These are phyloP conservation scores for Cercophora scortea DNA, from an alignment of 495 filamentous ascomycete genomes.

Conservation along the genomic window DNA sequence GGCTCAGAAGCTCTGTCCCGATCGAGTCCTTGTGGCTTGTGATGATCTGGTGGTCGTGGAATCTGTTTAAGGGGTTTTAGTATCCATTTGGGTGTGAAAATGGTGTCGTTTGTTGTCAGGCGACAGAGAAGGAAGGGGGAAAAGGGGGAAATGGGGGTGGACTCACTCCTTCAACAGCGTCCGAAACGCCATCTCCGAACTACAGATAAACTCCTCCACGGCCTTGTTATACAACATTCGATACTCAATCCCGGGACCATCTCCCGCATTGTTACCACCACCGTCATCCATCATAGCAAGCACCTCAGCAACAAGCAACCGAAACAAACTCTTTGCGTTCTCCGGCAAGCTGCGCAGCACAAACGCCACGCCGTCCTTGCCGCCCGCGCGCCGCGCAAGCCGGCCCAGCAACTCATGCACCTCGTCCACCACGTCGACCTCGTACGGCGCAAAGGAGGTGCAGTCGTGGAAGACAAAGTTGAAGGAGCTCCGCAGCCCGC, in stretches of 20 bases:
- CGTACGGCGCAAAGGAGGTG: constrained; percentile 79
- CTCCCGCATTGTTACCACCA: constrained; percentile 14
- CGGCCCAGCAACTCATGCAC: constrained; percentile 81
- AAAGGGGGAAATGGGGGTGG: not conserved
- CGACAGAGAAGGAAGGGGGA: not conserved
- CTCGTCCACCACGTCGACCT: constrained; percentile 75
- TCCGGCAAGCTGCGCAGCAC: constrained; percentile 84
- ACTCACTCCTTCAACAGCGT: constrained; percentile 84
- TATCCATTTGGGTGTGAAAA: not conserved
- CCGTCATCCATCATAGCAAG: constrained; percentile 57
- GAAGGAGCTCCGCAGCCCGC: constrained; percentile 64
- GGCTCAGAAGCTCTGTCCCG: constrained; percentile 75
- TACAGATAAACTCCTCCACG: constrained; percentile 92
- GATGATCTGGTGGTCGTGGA: constrained; percentile 97
- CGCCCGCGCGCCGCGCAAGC: constrained; percentile 72
- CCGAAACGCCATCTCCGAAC: constrained; percentile 90
- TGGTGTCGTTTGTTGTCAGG: not conserved
- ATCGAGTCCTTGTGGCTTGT: constrained; percentile 74
- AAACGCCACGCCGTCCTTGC: constrained; percentile 86
- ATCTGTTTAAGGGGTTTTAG: constrained; percentile 33
- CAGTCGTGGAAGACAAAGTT: constrained; percentile 89
- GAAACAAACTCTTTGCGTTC: constrained; percentile 82
- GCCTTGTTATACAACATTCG: constrained; percentile 87
- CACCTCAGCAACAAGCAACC: constrained; percentile 75
- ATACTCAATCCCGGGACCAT: constrained; percentile 72